Evolutionary conservation across 371 early-diverging fungal species (phyloP).

Genomic region (Mucor velutinosus): DNA sequence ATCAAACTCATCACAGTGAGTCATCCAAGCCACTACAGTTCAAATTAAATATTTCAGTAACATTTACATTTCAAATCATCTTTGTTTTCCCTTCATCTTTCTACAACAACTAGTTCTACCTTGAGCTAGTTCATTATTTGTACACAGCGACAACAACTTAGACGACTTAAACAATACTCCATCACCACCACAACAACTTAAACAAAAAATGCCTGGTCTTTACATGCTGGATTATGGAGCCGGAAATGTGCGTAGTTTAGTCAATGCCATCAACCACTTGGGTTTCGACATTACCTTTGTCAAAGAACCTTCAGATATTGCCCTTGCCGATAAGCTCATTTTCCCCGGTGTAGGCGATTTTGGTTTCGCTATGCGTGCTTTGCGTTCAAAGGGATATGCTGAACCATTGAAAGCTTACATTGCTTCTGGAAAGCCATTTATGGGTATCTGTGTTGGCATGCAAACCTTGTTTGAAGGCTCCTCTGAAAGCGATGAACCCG

Average conservation of each 20-base stretch:
- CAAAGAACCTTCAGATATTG: conserved; percentile 76
- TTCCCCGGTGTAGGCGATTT: conserved; percentile 99
- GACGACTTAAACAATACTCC: too few species aligned
- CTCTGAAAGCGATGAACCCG: conserved; percentile 81
- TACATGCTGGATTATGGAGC: conserved; percentile 98
- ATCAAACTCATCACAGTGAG: conserved; percentile 13
- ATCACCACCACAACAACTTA: background rate
- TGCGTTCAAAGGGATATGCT: conserved; percentile 75
- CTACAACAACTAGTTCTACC: background rate
- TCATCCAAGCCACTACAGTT: conserved; percentile 19
- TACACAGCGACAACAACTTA: too few species aligned
- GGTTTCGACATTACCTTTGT: conserved; percentile 86
- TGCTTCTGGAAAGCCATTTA: conserved; percentile 82
- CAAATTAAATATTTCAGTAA: background rate
- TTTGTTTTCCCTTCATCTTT: background rate
- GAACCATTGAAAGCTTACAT: conserved; percentile 86
- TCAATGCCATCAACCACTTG: conserved; percentile 89
- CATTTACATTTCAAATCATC: background rate
- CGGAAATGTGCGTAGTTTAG: conserved; percentile 95
- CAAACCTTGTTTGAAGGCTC: conserved; percentile 93
- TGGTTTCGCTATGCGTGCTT: conserved; percentile 85
- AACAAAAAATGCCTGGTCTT: conserved; percentile 52
- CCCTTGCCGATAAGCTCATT: conserved; percentile 93
- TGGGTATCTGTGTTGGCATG: conserved; percentile 99
- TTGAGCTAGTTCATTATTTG: background rate